These are phyloP conservation scores for Russula compacta DNA, from an alignment of 768 basidiomycete genomes.

Conservation along the genomic window DNA sequence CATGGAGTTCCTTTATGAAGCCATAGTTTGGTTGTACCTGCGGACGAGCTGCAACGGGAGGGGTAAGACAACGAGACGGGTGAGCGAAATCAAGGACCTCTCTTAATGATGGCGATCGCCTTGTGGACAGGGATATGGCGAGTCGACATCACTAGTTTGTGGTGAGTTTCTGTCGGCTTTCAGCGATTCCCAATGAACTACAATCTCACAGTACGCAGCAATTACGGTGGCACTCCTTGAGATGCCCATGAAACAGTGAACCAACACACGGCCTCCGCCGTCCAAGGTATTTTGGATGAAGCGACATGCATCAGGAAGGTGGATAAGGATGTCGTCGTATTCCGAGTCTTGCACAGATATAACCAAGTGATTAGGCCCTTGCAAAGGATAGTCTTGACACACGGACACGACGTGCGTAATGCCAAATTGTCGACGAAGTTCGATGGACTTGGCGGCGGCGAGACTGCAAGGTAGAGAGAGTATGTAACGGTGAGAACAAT, in stretches of 20 bases:
- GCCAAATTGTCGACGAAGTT: conserved; percentile 42
- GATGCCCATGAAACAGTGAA: conserved; percentile 68
- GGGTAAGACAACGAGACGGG: conserved; percentile 11
- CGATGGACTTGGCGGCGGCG: conserved; percentile 13
- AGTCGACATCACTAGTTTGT: conserved; percentile 17
- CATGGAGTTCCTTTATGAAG: conserved; percentile 51
- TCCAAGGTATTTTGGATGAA: conserved; percentile 56
- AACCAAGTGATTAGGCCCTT: conserved; percentile 60
- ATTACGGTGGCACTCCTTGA: conserved; percentile 65
- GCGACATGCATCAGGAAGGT: conserved; percentile 46
- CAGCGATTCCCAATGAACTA: background rate
- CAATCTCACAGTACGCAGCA: conserved; percentile 60
- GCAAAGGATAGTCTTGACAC: conserved; percentile 47
- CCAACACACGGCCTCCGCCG: conserved; percentile 47
- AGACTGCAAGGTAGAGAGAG: conserved; percentile 6
- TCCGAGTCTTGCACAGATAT: conserved; percentile 49
- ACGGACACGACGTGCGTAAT: conserved; percentile 78
- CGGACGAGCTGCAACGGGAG: conserved; percentile 28
- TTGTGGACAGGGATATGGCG: conserved; percentile 7
- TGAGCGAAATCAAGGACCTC: conserved; percentile 27
- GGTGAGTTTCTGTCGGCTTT: background rate
- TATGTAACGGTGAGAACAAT: background rate
- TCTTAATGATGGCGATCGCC: conserved; percentile 24
- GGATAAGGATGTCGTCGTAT: conserved; percentile 52
- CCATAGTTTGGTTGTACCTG: conserved; percentile 35